Evolutionary conservation across 164 flowering plant species (phyloP), one percentile per base, ranked within the genome.

Genomic region (Amborella trichopoda): DNA sequence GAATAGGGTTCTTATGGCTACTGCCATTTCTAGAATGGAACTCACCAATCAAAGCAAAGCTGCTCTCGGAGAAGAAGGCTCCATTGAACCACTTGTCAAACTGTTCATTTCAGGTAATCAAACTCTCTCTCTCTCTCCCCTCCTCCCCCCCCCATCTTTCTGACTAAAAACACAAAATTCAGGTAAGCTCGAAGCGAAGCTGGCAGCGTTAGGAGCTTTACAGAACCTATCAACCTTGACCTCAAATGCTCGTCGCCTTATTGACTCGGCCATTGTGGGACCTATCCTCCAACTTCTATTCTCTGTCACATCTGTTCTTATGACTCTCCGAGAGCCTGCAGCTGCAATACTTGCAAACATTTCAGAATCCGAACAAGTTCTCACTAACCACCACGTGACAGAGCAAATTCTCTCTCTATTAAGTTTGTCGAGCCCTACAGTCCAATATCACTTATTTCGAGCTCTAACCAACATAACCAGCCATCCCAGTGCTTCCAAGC

Each of bases 281-380:
- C 25, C 83, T 27, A 69, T 88, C 9, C 83, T 84, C 30, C 91
- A 82, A 58, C 93, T 84, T 23, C 84, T 88, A n/a, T 88, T 88
- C 68, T 81, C 93, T 1, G 91, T 88, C 3, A 88, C 97, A 6
- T 88, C 97, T 21, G 81, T 76, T 24, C 72, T 81, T 41, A 81
- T 80, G 97, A 80, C 83, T 40, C 81, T 88, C 11, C 73, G 89
- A 8, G 97, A 88, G 56, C 97, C 97, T 26, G 94, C 89, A 27
- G 73, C 97, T 0, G 86, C 87, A 2, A 78, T 88, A 47, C 84
- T 88, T 30, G 94, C 93, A 37, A 70, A 63, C 49, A 76, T 84
- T 19, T 76, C 97, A 8, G 69, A 78, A n/a, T 82, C 80, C 1
- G 93, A 84, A 36, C 39, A 67, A 18, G 58, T 77, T 46, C 84